These are phyloP conservation scores for Pichia eremophila DNA, from an alignment of 805 yeast genomes.

Conservation along the genomic window DNA sequence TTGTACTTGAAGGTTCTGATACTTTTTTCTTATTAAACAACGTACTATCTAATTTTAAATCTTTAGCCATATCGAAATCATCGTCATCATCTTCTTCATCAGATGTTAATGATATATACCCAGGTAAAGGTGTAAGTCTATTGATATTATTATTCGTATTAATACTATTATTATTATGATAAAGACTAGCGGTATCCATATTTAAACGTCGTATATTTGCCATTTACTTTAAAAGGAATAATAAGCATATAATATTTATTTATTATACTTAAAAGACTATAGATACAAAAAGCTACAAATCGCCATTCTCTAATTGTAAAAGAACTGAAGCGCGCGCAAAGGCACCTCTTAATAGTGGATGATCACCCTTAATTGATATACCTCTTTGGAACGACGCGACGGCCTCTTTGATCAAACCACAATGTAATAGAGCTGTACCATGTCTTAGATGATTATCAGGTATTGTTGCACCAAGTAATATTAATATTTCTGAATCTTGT, in stretches of 20 bases:
- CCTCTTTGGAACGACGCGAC: constrained; percentile 67
- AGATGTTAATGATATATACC: constrained; percentile 2
- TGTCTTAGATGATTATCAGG: constrained; percentile 69
- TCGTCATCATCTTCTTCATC: constrained; percentile 3
- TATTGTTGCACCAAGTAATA: constrained; percentile 46
- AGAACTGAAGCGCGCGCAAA: constrained; percentile 36
- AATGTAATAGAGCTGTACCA: constrained; percentile 52
- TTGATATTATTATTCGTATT: too few relatives aligned
- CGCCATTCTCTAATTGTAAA: constrained; percentile 53
- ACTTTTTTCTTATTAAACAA: too few relatives aligned
- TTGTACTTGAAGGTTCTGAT: too few relatives aligned
- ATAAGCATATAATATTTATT: too few relatives aligned
- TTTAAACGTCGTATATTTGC: too few relatives aligned
- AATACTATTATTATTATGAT: too few relatives aligned
- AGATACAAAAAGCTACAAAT: constrained; percentile 17
- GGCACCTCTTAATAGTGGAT: constrained; percentile 39
- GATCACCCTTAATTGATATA: constrained; percentile 48
- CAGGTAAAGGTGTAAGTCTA: not conserved
- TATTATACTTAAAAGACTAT: too few relatives aligned
- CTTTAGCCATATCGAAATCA: too few relatives aligned
- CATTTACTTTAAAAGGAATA: too few relatives aligned
- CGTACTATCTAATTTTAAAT: too few relatives aligned
- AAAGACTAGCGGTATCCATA: too few relatives aligned
- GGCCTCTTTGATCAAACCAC: constrained; percentile 55
- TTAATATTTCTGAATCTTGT: constrained; percentile 60